Evolutionary conservation across 192 early-diverging fungal genomes (phyloP).

Genomic region (Paraglomus brasilianum): DNA sequence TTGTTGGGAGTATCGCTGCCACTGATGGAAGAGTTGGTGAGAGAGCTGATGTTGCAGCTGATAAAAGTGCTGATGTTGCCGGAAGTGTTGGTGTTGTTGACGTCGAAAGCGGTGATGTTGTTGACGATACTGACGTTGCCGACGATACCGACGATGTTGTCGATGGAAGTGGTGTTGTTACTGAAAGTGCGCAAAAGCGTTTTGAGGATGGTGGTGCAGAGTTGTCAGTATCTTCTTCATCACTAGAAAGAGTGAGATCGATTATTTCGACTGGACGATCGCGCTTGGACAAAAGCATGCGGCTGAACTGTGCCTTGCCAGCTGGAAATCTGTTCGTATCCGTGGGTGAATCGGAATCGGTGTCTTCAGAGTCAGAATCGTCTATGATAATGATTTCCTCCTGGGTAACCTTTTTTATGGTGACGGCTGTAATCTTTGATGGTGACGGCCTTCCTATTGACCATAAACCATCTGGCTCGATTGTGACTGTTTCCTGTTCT

Average conservation of each 20-base stretch:
- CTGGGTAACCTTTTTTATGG: neutral
- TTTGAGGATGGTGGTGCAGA: neutral
- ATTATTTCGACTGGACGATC: neutral
- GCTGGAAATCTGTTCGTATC: neutral
- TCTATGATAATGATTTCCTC: slow-evolving; percentile 36
- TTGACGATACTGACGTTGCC: neutral
- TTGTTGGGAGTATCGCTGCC: no score
- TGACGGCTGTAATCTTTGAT: slow-evolving; percentile 17
- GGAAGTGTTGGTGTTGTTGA: neutral
- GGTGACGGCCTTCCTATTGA: slow-evolving; percentile 33
- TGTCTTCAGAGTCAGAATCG: slow-evolving; percentile 34
- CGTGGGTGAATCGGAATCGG: slow-evolving; percentile 1
- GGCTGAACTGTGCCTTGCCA: neutral
- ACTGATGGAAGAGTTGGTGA: neutral
- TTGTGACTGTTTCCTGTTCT: slow-evolving; percentile 42
- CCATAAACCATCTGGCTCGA: slow-evolving; percentile 48
- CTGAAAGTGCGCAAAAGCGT: neutral
- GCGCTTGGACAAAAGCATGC: no score
- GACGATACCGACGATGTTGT: neutral
- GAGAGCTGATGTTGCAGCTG: neutral
- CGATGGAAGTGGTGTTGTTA: neutral
- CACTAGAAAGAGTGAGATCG: slow-evolving; percentile 13
- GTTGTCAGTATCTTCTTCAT: slow-evolving; percentile 1
- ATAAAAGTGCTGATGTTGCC: neutral
- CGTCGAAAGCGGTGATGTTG: neutral